Conservation (phyloP, 1,284 basidiomycete genomes). For the Cryptococcus amylolentus region DNA sequence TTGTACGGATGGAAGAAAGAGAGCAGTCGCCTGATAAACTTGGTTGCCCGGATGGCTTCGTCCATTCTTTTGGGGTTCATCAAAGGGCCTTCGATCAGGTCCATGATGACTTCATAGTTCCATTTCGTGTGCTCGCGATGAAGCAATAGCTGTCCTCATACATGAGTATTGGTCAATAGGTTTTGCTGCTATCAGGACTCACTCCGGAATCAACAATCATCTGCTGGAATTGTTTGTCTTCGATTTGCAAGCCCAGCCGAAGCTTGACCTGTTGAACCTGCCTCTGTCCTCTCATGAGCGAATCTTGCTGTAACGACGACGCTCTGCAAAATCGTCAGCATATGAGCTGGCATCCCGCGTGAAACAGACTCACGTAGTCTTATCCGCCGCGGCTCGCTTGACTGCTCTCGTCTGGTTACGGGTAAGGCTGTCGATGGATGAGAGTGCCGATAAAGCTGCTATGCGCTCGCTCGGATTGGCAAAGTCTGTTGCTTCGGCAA, state of each 20-base stretch:
- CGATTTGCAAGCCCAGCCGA: conserved; percentile 85
- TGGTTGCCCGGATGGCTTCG: conserved; percentile 85
- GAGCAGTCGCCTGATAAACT: conserved; percentile 82
- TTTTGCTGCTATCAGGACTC: conserved; percentile 11
- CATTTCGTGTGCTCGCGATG: conserved; percentile 89
- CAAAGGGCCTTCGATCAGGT: conserved; percentile 87
- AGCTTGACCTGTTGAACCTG: conserved; percentile 87
- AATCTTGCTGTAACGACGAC: conserved; percentile 64
- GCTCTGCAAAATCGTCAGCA: not conserved
- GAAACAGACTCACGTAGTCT: conserved; percentile 7
- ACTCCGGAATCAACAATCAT: conserved; percentile 80
- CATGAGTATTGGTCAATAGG: conserved; percentile 15
- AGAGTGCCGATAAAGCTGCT: conserved; percentile 77
- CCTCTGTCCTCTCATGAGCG: conserved; percentile 78
- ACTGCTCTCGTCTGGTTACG: conserved; percentile 59
- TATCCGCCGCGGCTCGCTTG: conserved; percentile 11
- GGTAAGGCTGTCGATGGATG: conserved; percentile 86
- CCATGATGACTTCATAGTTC: conserved; percentile 84
- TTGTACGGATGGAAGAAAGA: conserved; percentile 89
- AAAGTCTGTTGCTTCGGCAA: conserved; percentile 74
- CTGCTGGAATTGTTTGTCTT: conserved; percentile 82
- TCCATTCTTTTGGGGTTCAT: conserved; percentile 90
- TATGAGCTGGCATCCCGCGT: not conserved
- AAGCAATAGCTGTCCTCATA: conserved; percentile 63
- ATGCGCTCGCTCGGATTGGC: conserved; percentile 62